Evolutionary conservation across 1,284 basidiomycete genomes (phyloP), one percentile per base, ranked within the genome.

Genomic region (Microbotryomycetes sp.): DNA sequence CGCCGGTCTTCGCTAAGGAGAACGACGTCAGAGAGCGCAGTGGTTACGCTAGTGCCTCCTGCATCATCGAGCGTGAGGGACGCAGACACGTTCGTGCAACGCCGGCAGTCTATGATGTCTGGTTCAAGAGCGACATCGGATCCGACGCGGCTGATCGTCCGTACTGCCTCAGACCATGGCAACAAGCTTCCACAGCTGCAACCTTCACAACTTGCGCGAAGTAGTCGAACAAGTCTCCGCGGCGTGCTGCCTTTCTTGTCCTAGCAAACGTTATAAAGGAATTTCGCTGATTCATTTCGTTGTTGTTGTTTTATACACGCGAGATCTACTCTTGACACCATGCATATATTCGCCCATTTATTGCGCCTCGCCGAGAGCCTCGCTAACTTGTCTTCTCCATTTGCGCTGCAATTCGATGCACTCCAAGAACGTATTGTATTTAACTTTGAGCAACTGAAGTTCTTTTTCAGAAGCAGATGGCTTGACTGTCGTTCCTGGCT

Each of bases 371-470:
- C 48, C 65, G 15, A 71, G 46, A 16, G 72, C 72, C 50, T 73
- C 64, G 28, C 59, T 58, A 1, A 72, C 71, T 16, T 67, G 53
- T 47, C 60, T 61, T 50, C 75, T 81, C 90, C 90, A 93, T 59
- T 84, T 80, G 71, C 83, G 83, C 80, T 98, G 94, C 52, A 91
- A 84, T 23, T 88, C 86, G 57, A 97, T 91, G 29, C 79, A 82
- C 75, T 97, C 92, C 57, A 82, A 78, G 79, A 97, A 97, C 72
- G 97, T 93, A 75, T 84, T 85, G 76, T 96, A 98, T 79, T 98
- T 98, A 16, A 87, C 90, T 60, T 91, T 85, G 56, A 96, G 78
- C 66, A 94, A 75, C 73, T 80, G 84, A 76, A 83, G 83, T 76
- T 89, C 87, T 75, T 78, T 82, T 4, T 76, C 64, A 26, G 61